Evolutionary conservation across 140 eudicot species (phyloP).

Genomic region (Oenanthe javanica): DNA sequence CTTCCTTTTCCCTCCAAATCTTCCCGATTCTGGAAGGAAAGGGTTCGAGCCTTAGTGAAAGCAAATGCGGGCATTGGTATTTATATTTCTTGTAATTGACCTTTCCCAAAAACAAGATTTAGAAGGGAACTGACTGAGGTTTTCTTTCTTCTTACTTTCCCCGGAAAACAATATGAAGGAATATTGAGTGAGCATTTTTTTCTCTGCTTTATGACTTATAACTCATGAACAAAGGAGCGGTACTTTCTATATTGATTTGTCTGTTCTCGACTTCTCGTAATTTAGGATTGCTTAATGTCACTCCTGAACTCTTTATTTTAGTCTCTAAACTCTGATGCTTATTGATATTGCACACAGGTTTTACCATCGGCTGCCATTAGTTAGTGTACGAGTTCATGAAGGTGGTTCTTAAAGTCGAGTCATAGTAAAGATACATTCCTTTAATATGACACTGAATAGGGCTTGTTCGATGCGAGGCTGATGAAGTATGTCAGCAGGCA

Average conservation of each 20-base stretch:
- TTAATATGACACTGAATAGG: not conserved
- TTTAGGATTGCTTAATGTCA: not conserved
- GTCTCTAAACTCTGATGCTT: not conserved
- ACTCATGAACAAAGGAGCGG: not conserved
- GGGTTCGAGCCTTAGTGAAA: too few species aligned
- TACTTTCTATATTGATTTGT: not conserved
- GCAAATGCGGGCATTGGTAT: too few species aligned
- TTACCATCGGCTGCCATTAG: slow-evolving; percentile 95
- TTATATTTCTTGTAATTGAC: too few species aligned
- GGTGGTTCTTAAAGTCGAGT: slow-evolving; percentile 80
- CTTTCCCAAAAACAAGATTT: not conserved
- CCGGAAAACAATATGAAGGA: not conserved
- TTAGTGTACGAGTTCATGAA: slow-evolving; percentile 92
- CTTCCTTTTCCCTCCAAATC: not conserved
- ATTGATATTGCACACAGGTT: slow-evolving; percentile 34
- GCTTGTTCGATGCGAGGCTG: not conserved
- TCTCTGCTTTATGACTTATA: too few species aligned
- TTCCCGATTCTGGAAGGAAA: too few species aligned
- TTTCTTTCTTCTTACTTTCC: not conserved
- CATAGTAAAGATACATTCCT: not conserved
- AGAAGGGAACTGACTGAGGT: not conserved
- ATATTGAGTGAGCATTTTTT: too few species aligned
- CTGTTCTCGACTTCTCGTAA: not conserved
- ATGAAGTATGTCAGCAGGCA: not conserved
- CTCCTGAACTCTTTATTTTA: not conserved